Percentiles rank a stretch among this genome's conserved stretches.
Evolutionary conservation across 352 stramenopile species (phyloP).

Genomic region (Pythium aristosporum): DNA sequence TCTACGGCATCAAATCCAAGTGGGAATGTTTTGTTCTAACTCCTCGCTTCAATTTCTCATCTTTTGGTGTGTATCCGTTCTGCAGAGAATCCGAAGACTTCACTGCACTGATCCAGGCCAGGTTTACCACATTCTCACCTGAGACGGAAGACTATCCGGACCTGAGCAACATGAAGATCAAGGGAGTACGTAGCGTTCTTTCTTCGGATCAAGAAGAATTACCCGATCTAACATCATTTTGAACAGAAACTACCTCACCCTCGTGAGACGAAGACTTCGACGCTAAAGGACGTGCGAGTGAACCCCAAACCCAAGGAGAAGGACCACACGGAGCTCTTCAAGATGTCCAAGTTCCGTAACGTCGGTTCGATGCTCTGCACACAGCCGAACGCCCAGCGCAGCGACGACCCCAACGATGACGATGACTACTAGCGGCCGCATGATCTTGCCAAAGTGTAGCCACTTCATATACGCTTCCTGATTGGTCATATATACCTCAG

Average conservation of each 20-base stretch:
- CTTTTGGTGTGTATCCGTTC: not conserved
- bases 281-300: conserved; percentile 63
- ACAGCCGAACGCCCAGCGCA: conserved; percentile 37
- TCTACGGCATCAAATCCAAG: conserved; percentile 81
- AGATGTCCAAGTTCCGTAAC: conserved; percentile 88
- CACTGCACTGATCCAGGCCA: conserved; percentile 62
- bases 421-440: conserved; percentile 9
- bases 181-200: conserved; percentile 45
- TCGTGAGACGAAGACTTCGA: conserved; percentile 68
- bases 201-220: not conserved
- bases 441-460: conserved; percentile 2
- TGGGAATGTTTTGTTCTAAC: conserved; percentile 17
- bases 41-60: not conserved
- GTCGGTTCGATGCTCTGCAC: conserved; percentile 65
- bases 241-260: conserved; percentile 67
- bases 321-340: conserved; percentile 57
- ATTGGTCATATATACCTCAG: conserved; percentile 6
- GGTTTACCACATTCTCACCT: conserved; percentile 59
- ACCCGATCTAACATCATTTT: not conserved
- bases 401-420: conserved; percentile 13
- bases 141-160: conserved; percentile 77
- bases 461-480: not conserved
- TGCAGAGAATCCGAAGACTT: conserved; percentile 73
- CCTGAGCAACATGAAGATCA: conserved; percentile 77
- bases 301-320: conserved; percentile 33